These are phyloP conservation scores for Nephelium lappaceum DNA, from an alignment of 345 rosid genomes.

Conservation along the genomic window DNA sequence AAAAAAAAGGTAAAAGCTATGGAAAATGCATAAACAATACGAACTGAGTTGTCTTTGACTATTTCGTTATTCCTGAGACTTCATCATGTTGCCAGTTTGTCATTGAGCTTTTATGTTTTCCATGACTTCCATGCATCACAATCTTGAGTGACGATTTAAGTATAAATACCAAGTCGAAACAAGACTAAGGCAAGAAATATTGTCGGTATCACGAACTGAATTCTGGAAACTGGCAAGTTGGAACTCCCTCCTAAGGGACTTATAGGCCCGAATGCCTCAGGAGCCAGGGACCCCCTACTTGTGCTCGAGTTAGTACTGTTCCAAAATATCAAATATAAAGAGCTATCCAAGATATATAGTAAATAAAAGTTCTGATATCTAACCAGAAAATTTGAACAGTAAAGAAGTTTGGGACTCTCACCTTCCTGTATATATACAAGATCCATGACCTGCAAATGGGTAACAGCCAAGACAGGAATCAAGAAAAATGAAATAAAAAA, in stretches of 20 bases:
- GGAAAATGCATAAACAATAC: conserved; percentile 2
- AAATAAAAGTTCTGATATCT: not conserved
- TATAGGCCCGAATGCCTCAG: conserved; percentile 65
- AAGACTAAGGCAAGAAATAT: conserved; percentile 36
- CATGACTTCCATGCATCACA: not conserved
- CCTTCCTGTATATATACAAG: conserved; percentile 84
- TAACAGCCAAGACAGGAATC: not conserved
- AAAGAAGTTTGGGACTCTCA: conserved; percentile 31
- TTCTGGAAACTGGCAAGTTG: conserved; percentile 30
- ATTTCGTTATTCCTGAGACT: not conserved
- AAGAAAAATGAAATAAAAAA: not conserved
- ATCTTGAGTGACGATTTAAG: not conserved
- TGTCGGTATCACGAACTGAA: conserved; percentile 33
- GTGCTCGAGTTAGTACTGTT: conserved; percentile 56
- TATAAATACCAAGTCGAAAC: conserved; percentile 16
- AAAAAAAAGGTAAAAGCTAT: conserved; percentile 1
- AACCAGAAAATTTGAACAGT: not conserved
- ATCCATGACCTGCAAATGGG: conserved; percentile 63
- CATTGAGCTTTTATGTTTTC: not conserved
- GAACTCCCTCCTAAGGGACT: conserved; percentile 54
- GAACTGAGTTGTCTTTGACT: not conserved
- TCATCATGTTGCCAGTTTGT: not conserved
- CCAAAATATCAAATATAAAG: conserved; percentile 17
- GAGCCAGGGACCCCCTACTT: conserved; percentile 39
- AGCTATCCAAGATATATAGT: not conserved